These are phyloP conservation scores for Aquanectria penicillioides DNA, from an alignment of 2,329 filamentous ascomycete genomes.

Conservation along the genomic window DNA sequence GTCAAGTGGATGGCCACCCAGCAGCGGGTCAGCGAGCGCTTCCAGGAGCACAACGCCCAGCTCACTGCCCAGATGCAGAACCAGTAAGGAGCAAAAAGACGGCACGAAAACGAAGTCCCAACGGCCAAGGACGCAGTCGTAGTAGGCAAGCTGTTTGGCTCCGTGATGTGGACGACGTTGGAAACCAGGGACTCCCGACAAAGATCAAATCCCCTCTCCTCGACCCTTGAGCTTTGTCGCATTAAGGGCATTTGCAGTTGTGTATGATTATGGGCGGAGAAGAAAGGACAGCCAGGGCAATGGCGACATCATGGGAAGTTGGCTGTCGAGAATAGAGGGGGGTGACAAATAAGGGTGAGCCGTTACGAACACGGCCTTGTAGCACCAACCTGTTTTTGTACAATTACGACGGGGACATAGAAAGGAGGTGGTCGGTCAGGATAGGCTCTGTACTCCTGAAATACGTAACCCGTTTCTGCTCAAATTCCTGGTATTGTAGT, in stretches of 20 bases:
- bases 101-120: not conserved
- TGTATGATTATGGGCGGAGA: constrained; percentile 35
- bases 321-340: constrained; percentile 16
- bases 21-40: constrained; percentile 89
- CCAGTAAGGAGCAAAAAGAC: constrained; percentile 39
- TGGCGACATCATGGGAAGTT: constrained; percentile 21
- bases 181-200: not conserved
- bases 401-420: constrained; percentile 34
- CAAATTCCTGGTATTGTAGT: not conserved
- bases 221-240: not conserved
- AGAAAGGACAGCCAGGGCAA: constrained; percentile 12
- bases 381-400: constrained; percentile 38
- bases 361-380: constrained; percentile 25
- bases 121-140: not conserved
- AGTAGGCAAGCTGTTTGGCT: not conserved
- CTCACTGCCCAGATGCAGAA: constrained; percentile 62
- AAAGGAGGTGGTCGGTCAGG: constrained; percentile 13
- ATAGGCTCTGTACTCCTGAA: constrained; percentile 16
- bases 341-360: constrained; percentile 23
- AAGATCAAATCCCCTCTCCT: not conserved
- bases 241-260: not conserved
- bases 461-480: constrained; percentile 28
- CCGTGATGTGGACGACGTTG: not conserved
- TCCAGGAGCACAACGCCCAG: constrained; percentile 77
- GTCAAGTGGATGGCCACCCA: constrained; percentile 95